These are phyloP conservation scores for Lantana camara DNA, from an alignment of 257 asterid species.

Conservation along the genomic window DNA sequence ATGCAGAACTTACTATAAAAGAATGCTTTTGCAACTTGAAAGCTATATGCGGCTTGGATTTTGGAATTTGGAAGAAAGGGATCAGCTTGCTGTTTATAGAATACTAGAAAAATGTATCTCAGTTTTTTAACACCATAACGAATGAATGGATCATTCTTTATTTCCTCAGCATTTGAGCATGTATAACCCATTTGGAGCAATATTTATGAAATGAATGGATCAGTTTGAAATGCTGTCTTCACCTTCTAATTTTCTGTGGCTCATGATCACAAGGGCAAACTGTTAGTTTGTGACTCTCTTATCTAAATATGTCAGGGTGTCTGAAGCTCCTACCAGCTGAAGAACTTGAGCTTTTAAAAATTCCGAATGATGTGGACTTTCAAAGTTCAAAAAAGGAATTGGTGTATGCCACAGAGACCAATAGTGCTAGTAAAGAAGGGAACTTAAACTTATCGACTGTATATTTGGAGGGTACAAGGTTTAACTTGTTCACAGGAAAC, in stretches of 20 bases:
- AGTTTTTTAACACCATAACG: not conserved
- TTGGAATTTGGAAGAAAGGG: not conserved
- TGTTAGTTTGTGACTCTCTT: conserved; percentile 20
- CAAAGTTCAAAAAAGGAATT: conserved; percentile 51
- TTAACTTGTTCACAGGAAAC: conserved; percentile 88
- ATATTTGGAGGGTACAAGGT: conserved; percentile 53
- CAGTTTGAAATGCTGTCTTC: not conserved
- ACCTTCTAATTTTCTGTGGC: conserved; percentile 7
- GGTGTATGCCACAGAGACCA: conserved; percentile 56
- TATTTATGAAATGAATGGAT: not conserved
- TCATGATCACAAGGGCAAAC: not conserved
- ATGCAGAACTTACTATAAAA: not conserved
- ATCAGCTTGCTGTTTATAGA: no score
- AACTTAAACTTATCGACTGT: conserved; percentile 43
- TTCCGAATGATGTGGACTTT: conserved; percentile 52
- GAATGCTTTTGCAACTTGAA: conserved; percentile 11
- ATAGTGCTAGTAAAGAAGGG: conserved; percentile 35
- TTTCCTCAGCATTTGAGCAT: not conserved
- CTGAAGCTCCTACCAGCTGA: conserved; percentile 80
- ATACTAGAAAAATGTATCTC: not conserved
- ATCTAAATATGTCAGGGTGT: conserved; percentile 57
- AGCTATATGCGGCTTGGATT: conserved; percentile 4
- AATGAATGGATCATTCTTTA: not conserved
- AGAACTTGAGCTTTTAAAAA: conserved; percentile 75
- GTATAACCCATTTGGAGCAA: conserved; percentile 15